Base-by-base conservation (phyloP, 1,139 yeast species). In the Kurtzmaniella quercitrusa region DNA sequence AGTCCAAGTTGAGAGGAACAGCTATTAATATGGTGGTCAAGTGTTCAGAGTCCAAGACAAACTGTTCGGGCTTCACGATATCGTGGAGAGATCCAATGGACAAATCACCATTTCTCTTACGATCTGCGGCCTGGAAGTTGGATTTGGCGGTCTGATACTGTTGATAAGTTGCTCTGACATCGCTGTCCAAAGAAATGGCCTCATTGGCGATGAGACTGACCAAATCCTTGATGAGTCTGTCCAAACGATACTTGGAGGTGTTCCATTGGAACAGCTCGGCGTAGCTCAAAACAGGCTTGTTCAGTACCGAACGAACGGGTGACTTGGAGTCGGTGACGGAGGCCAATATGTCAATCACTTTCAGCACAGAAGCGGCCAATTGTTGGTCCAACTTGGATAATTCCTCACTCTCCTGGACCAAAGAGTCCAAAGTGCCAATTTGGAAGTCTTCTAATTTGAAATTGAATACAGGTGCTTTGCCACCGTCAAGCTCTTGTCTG, bases 81-180 rank as follows among this genome's bases (percentile, higher is more conserved):
- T 89, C 95, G 60, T 91, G 97, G 49, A 93, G 73, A 3, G 96
- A 86, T 61, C 88, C 83, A 48, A 91, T 93, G 9, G 96, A 84
- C 52, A 93, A 75, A 62, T 94, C 96, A 46, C 99, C 99, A 41
- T 85, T 86, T 61, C 85, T 88, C 66, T 90, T 90, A 57, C 97
- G 79, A 64, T 93, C 96, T 27, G 95, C 94, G 11, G 96, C 90
- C 41, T 82, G 77, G 51, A 90, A 75, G 58, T 84, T 87, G 38
- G 95, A 79, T 65, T 85, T 88, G 41, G 98, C 96, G 40, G 81
- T 75, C 56, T 81, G 86, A 66, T 89, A 93, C 50, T 71, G 73
- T 54, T 84, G 79, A 60, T 77, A 85, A 19, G 86, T 72, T 12
- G 79, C 66, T 59, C 89, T 79, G 41, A 93, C 87, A 60, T 93